Percentiles rank a stretch among this genome's conserved stretches.
phyloP scores from a whole-genome alignment of 2,329 filamentous ascomycete genomes.

The Microdochium bolleyi region DNA sequence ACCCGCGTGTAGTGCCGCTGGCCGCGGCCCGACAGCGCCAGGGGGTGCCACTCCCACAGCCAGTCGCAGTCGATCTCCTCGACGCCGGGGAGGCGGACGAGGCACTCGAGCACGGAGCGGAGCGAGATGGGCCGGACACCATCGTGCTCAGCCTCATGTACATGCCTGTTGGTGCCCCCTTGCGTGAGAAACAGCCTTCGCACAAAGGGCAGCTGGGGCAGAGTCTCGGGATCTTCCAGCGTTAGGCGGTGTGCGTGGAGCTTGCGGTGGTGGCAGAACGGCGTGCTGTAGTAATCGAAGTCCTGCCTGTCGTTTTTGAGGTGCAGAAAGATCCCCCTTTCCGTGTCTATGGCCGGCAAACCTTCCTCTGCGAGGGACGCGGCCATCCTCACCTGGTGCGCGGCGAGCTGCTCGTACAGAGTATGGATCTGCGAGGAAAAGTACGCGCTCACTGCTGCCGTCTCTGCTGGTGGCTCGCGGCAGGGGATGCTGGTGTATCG shows the following conservation, averaged over 20 bases:
- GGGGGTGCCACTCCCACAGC: constrained; percentile 13
- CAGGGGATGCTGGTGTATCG: too few species aligned
- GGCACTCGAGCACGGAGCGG: constrained; percentile 12
- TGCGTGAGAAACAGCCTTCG: constrained; percentile 3
- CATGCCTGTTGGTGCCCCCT: background rate
- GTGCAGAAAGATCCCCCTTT: constrained; percentile 1
- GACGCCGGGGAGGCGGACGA: constrained; percentile 11
- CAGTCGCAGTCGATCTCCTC: constrained; percentile 9
- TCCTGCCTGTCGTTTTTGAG: constrained; percentile 3
- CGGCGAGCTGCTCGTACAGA: constrained; percentile 7
- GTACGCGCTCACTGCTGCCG: constrained; percentile 6
- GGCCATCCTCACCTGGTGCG: too few species aligned
- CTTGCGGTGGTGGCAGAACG: constrained; percentile 6
- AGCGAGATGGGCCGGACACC: constrained; percentile 1
- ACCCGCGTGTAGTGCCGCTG: constrained; percentile 8
- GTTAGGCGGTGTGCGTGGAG: constrained; percentile 9
- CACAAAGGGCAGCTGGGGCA: constrained; percentile 8
- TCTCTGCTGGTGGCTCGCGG: constrained; percentile 7
- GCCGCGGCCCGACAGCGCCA: constrained; percentile 3
- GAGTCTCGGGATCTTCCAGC: constrained; percentile 8
- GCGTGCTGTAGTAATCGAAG: constrained; percentile 3
- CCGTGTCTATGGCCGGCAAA: background rate
- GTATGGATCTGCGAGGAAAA: constrained; percentile 8
- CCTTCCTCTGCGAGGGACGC: background rate
- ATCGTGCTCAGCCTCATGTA: background rate